phyloP scores from a whole-genome alignment of 768 basidiomycete genomes.

The Boletus rex-veris region DNA sequence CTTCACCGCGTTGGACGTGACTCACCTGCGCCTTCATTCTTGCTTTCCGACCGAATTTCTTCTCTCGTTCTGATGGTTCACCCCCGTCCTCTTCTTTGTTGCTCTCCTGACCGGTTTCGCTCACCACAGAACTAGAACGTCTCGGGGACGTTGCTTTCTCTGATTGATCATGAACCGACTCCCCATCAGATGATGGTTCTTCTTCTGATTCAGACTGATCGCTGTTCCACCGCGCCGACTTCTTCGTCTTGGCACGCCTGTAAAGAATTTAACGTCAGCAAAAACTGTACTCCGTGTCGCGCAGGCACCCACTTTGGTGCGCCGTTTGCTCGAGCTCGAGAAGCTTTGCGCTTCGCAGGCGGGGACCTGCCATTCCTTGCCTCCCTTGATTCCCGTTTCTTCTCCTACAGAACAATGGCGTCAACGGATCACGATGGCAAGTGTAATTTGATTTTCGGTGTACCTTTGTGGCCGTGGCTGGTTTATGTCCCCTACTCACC shows the following conservation, averaged over 20 bases:
- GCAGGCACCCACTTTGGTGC: slow-evolving; percentile 21
- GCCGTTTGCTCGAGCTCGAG: slow-evolving; percentile 30
- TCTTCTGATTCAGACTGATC: slow-evolving; percentile 34
- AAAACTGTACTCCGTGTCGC: neutral
- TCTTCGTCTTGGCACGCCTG: slow-evolving; percentile 30
- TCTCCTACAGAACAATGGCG: slow-evolving; percentile 30
- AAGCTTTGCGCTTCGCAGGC: slow-evolving; percentile 52
- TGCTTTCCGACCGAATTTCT: slow-evolving; percentile 39
- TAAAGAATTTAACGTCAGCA: slow-evolving; percentile 5
- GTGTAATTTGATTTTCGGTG: slow-evolving; percentile 5
- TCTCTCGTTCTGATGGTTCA: slow-evolving; percentile 29
- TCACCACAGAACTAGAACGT: slow-evolving; percentile 37
- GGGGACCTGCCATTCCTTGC: slow-evolving; percentile 45
- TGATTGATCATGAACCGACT: slow-evolving; percentile 42
- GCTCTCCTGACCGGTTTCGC: slow-evolving; percentile 31
- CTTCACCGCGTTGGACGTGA: neutral
- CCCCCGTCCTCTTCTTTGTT: slow-evolving; percentile 31
- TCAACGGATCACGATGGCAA: slow-evolving; percentile 4
- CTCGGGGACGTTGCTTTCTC: slow-evolving; percentile 19
- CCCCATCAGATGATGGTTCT: slow-evolving; percentile 18
- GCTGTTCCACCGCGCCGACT: slow-evolving; percentile 29
- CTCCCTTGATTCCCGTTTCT: slow-evolving; percentile 35
- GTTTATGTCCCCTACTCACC: slow-evolving; percentile 42
- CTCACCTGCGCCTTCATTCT: slow-evolving; percentile 40
- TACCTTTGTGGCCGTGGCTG: slow-evolving; percentile 29